Conservation (phyloP, 1,284 basidiomycete genomes). For the Tausonia pullulans region DNA sequence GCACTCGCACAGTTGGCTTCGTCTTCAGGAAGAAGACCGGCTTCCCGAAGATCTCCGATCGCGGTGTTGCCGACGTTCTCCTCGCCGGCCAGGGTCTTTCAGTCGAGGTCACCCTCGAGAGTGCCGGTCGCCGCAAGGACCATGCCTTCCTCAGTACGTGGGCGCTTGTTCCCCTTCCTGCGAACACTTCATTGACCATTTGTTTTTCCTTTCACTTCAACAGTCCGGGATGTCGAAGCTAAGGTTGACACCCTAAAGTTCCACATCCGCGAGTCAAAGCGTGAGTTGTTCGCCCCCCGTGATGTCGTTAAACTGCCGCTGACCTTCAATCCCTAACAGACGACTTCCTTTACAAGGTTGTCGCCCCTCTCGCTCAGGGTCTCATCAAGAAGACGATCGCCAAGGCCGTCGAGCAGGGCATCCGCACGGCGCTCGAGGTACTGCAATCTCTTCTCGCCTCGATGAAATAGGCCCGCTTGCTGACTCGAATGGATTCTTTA, state of each 20-base stretch:
- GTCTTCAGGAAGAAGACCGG: constrained; percentile 21
- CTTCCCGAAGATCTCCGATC: constrained; percentile 57
- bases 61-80: constrained; percentile 66
- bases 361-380: constrained; percentile 52
- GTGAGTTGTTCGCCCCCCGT: constrained; percentile 52
- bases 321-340: constrained; percentile 32
- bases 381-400: constrained; percentile 85
- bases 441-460: neutral
- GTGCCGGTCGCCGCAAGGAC: constrained; percentile 40
- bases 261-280: constrained; percentile 79
- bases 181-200: too few relatives aligned
- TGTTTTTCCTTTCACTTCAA: too few relatives aligned
- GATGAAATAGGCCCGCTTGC: neutral
- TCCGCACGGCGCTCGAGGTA: constrained; percentile 67
- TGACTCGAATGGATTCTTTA: neutral
- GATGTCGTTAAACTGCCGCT: constrained; percentile 15
- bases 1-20: constrained; percentile 1
- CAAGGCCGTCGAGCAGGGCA: constrained; percentile 65
- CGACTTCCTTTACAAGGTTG: constrained; percentile 44
- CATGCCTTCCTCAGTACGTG: constrained; percentile 59
- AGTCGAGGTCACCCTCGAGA: constrained; percentile 50
- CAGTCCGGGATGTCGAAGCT: neutral
- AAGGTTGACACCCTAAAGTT: constrained; percentile 68
- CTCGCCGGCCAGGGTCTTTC: constrained; percentile 44
- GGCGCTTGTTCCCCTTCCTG: too few relatives aligned